A percentile compares a stretch with the other conserved stretches of the same genome.
Conservation (phyloP, 2,329 filamentous ascomycete species). For the Cryphonectria japonica region DNA sequence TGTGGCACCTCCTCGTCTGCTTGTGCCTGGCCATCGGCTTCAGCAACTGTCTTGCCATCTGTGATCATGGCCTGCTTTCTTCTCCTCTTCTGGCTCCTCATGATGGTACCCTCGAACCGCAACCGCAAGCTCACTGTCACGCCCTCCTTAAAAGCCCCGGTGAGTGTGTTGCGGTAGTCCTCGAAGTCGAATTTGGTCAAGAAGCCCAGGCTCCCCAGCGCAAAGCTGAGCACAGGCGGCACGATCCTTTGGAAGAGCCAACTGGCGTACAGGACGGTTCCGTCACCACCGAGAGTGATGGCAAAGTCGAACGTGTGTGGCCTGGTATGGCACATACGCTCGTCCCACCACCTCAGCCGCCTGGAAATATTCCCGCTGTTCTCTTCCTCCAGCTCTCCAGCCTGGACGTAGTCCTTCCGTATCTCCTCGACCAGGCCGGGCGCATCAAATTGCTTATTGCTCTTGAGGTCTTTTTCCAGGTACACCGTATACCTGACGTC, state of each 20-base stretch:
- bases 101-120: constrained; percentile 90
- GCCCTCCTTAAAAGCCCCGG: constrained; percentile 75
- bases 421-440: constrained; percentile 68
- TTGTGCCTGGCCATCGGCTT: constrained; percentile 30
- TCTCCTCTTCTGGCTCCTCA: constrained; percentile 69
- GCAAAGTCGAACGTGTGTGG: constrained; percentile 94
- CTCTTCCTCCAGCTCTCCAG: constrained; percentile 38
- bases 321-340: constrained; percentile 73
- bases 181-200: constrained; percentile 95
- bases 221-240: constrained; percentile 89
- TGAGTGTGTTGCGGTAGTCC: constrained; percentile 70
- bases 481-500: constrained; percentile 76
- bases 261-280: constrained; percentile 94
- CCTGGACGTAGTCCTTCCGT: constrained; percentile 44
- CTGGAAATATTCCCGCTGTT: constrained; percentile 44
- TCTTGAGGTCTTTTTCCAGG: constrained; percentile 75
- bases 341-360: constrained; percentile 81
- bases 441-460: constrained; percentile 74
- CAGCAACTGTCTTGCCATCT: constrained; percentile 23
- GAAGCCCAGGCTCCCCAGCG: constrained; percentile 89
- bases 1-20: constrained; percentile 45
- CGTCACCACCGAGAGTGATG: constrained; percentile 89
- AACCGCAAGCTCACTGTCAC: constrained; percentile 86
- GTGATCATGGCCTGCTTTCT: constrained; percentile 17
- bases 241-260: constrained; percentile 97